Base-by-base conservation (phyloP, 441 rosid genomes). In the Raphanus hybrid region DNA sequence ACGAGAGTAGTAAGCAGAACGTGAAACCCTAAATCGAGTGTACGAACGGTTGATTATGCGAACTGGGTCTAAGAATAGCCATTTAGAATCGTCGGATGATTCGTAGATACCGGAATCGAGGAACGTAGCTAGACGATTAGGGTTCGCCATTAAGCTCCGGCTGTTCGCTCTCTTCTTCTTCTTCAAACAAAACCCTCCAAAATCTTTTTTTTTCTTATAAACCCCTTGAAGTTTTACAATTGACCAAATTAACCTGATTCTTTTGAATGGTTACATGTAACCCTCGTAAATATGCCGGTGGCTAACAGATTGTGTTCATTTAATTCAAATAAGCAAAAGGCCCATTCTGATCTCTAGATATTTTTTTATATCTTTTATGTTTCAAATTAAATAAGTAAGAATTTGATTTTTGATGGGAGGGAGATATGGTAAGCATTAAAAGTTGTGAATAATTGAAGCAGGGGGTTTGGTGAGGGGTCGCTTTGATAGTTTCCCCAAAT, bases 21-120 rank as follows among this genome's bases (percentile, higher is more conserved):
- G 86, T 37, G 90, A 90, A 81, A 89, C 70, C 80, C 74, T 83
- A 70, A 86, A 90, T 27, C 90, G 87, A 8, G 85, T 37, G 62
- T 90, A 88, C 2, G 90, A 88, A 15, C 87, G 87, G 75, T 86
- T 92, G 50, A 86, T 81, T n/a, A 88, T 71, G 2, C 94, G 93
- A 73, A 95, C 94, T 23, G 99, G 88, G 70, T 92, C 96, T 9
- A 92, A 9, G 78, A 91, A 95, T 29, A 86, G 81, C 69, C 85
- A 83, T 43, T 83, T 72, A 1, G 88, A 81, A 27, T 59, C 68
- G 2, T 72, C 80, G 74, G 94, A 82, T 48, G 94, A 82, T 41
- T 83, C 85, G 80, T 88, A 78, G 70, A 90, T 81, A 9, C 98
- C 98, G 5, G 87, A 81, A 18, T 82, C 89, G 15, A 83, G 6